Conservation (phyloP, 208 protist species). For the Baffinella frigidus region DNA sequence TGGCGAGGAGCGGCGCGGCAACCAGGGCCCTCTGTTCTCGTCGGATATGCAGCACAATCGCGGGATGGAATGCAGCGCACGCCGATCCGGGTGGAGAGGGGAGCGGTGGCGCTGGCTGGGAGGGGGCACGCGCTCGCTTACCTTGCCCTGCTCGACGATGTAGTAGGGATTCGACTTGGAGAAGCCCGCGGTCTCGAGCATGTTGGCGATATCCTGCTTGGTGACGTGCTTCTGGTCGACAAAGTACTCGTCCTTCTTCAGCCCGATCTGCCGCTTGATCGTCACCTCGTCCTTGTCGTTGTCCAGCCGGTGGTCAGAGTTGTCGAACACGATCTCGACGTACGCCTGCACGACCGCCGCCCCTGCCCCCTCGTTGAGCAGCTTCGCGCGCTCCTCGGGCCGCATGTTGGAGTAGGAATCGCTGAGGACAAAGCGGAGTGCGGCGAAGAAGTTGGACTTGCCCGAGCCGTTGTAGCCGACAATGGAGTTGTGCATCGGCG, state of each 20-base stretch:
- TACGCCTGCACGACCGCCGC: conserved; percentile 85
- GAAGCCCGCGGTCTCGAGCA: conserved; percentile 97
- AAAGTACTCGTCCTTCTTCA: conserved; percentile 98
- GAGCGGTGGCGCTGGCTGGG: too few relatives aligned
- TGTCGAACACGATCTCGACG: conserved; percentile 98
- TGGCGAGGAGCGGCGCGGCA: too few relatives aligned
- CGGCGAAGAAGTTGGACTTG: conserved; percentile 94
- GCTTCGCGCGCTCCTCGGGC: conserved; percentile 85
- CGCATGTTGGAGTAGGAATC: conserved; percentile 84
- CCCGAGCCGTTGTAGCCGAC: conserved; percentile 94
- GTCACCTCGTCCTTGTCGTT: conserved; percentile 87
- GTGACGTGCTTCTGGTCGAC: conserved; percentile 92
- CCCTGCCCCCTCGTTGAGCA: conserved; percentile 89
- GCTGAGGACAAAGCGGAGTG: conserved; percentile 94
- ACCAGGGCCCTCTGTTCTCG: too few relatives aligned
- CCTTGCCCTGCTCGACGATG: conserved; percentile 98
- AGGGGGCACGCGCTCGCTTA: too few relatives aligned
- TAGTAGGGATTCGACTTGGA: conserved; percentile 98
- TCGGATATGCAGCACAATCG: too few relatives aligned
- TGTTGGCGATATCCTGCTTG: conserved; percentile 82
- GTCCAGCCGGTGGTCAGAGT: conserved; percentile 87
- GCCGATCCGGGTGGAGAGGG: too few relatives aligned
- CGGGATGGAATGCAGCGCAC: too few relatives aligned
- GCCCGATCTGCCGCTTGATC: conserved; percentile 91
- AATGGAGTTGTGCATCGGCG: conserved; percentile 59